Evolutionary conservation across 1,284 basidiomycete species (phyloP), one percentile per base, ranked within the genome.

Genomic region (Schizopora paradoxa): DNA sequence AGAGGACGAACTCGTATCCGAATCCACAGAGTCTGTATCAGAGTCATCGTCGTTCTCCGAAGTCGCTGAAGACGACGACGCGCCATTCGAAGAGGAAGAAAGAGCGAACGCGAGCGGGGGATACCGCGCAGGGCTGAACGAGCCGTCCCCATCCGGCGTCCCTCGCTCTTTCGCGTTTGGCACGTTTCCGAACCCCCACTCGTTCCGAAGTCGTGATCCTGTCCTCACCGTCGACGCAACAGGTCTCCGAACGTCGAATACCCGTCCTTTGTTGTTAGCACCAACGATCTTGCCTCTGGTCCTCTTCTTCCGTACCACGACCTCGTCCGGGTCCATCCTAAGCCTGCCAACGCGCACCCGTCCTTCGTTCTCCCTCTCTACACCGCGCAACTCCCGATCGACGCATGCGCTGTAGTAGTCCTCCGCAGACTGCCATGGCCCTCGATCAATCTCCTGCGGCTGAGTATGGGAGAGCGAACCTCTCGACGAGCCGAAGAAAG

Each of bases 401-500:
- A 71, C 72, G 59, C 85, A 89, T 2, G 85, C 74, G 3, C 62
- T 56, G 16, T 86, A 64, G 58, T 90, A 90, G 3, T 66, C 66
- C 18, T 65, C 61, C 3, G 77, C 73, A 2, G 71, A 71, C 3
- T 68, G 48, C 82, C 84, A 90, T 0, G 86, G 86, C 1, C 86
- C 87, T 16, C 86, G 79, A 54, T 86, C 70, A 33, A 90, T 70
- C 54, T 86, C 83, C 18, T 69, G 65, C 2, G 83, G 77, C 23
- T 45, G 37, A 0, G 46, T 43, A 27, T 85, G 80, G 1, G 65
- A 56, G 16, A 87, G 71, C 47, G 84, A 79, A 23, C 86, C 86
- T 27, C 87, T 74, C 54, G 82, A 78, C 6, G 82, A 82, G 34
- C 86, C 86, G 60, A 90, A 90, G 70, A 90, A 90, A 1, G 86